These are phyloP conservation scores for Penicillium argentinense DNA, from an alignment of 495 filamentous ascomycete species.

Conservation along the genomic window DNA sequence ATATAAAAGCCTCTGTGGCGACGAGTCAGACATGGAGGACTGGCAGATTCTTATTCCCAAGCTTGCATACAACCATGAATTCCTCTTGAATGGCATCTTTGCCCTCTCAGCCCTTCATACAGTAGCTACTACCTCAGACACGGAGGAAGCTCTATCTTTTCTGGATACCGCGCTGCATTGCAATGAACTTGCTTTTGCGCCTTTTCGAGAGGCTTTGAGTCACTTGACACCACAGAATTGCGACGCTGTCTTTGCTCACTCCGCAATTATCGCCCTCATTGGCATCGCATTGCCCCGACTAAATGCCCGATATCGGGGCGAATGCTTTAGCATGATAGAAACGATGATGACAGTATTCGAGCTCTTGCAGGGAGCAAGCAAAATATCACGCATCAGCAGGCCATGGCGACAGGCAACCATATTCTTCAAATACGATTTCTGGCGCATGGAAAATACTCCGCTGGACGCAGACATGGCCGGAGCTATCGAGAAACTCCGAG, in stretches of 20 bases:
- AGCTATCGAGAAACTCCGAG: conserved; percentile 16
- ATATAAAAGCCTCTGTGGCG: conserved; percentile 16
- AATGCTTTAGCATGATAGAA: conserved; percentile 23
- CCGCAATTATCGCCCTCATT: conserved; percentile 44
- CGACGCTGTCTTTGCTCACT: conserved; percentile 48
- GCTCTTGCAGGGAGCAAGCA: conserved; percentile 31
- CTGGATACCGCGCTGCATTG: conserved; percentile 43
- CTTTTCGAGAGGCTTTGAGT: conserved; percentile 43
- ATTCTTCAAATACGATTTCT: too few relatives aligned
- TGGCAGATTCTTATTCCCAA: conserved; percentile 40
- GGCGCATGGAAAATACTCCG: too few relatives aligned
- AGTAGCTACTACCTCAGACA: conserved; percentile 35
- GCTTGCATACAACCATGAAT: conserved; percentile 44
- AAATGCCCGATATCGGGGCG: conserved; percentile 17
- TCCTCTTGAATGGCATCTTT: conserved; percentile 53
- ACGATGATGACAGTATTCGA: conserved; percentile 29
- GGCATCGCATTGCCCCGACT: conserved; percentile 41
- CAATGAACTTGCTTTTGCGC: conserved; percentile 42
- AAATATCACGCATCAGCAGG: conserved; percentile 23
- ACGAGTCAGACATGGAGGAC: conserved; percentile 17
- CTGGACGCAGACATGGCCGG: conserved; percentile 18
- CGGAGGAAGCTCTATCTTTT: conserved; percentile 33
- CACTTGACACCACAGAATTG: conserved; percentile 42
- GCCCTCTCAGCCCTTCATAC: conserved; percentile 51
- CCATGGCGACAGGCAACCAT: too few relatives aligned